Evolutionary conservation across 129 eudicot species (phyloP), one percentile per base, ranked within the genome.

Genomic region (Glebionis coronaria): DNA sequence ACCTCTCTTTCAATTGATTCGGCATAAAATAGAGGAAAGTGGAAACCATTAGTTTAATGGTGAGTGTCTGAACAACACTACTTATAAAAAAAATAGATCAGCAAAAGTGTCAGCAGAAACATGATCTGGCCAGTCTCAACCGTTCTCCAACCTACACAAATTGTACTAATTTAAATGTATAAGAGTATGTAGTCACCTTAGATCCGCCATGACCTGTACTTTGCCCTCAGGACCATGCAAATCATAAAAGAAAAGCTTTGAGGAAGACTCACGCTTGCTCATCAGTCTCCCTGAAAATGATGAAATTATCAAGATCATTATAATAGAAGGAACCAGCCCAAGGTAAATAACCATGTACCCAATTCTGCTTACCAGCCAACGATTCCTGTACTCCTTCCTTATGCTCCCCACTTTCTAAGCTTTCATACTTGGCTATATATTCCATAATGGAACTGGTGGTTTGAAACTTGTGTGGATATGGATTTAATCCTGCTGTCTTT

Each of bases 131-230:
- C 40, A 31, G 40, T 35, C 42, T 35, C 42, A 35, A 14, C 54
- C 19, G 4, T 49, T 49, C 3, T 49, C 54, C n/a, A 49, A 14
- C 54, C 42, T 9, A 35, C 42, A 35, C 40, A 31, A 4, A 8
- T 31, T 31, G 40, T 31, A 31, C 50, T 9, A 31, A 14, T 61
- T 15, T 3, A 18, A 15, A 10, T 35, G 20, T 15, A 61, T 15
- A 42, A 10, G 12, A 11, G 21, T 2, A 14, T 19, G 3, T 4
- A 14, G 15, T 44, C 75, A 92, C 98, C 95, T 92, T 80, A 95
- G 96, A 84, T 88, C 96, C 44, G 95, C 78, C 96, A 92, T 88
- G 18, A 92, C 84, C 86, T 92, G 98, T 71, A 92, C 91, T 77
- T 92, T 92, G 53, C 82, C 90, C 81, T 91, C 98, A 23, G 81